A percentile compares a stretch with the other conserved stretches of the same genome.
These are phyloP conservation scores for Aspergillus panamensis DNA, from an alignment of 495 filamentous ascomycete species.

Conservation along the genomic window DNA sequence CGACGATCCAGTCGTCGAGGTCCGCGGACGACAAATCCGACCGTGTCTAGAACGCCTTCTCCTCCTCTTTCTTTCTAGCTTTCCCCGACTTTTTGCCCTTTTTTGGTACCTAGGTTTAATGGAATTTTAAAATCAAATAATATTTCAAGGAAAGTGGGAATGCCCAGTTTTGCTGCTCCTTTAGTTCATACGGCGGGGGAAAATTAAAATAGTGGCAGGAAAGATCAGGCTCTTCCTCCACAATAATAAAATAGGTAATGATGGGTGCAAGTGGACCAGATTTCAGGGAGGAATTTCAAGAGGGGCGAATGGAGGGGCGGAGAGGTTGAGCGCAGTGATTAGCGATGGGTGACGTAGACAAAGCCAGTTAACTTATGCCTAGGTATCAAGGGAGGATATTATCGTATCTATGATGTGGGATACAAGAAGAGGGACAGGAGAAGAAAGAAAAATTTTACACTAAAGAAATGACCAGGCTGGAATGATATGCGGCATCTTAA, in stretches of 20 bases:
- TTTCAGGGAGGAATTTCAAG: background rate
- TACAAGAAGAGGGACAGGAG: background rate
- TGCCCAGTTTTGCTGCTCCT: background rate
- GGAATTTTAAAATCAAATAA: background rate
- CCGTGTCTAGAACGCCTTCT: background rate
- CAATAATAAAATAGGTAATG: background rate
- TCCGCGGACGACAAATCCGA: slow-evolving; percentile 5
- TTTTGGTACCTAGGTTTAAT: background rate
- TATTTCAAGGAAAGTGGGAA: background rate
- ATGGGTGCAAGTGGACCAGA: background rate
- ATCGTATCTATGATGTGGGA: background rate
- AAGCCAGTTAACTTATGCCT: background rate
- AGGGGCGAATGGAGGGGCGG: slow-evolving; percentile 11
- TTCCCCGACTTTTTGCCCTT: background rate
- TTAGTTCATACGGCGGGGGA: background rate
- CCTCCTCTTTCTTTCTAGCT: background rate
- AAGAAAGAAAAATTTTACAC: too few species aligned
- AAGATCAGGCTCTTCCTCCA: background rate
- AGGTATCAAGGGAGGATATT: background rate
- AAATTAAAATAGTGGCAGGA: background rate
- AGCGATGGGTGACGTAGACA: background rate
- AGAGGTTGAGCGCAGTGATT: background rate
- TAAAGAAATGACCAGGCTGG: too few species aligned
- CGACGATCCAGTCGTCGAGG: slow-evolving; percentile 24
- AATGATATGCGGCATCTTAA: too few species aligned